Evolutionary conservation across 2,329 filamentous ascomycete genomes (phyloP).

Genomic region (Fusarium bactridioides): DNA sequence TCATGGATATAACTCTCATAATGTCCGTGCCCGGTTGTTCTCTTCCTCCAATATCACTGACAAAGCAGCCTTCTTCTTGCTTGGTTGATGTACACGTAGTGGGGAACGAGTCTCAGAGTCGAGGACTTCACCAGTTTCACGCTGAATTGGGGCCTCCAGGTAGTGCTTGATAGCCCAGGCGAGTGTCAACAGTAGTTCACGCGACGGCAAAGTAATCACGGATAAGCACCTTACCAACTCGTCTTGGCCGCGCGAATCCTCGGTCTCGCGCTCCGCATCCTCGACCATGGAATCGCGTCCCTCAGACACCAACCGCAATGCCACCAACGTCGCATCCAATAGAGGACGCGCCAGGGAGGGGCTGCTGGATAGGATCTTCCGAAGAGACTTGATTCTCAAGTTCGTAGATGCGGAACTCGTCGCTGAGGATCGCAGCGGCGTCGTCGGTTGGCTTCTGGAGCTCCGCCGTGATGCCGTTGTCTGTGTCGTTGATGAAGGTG

Average conservation of each 20-base stretch:
- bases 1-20: slow-evolving; percentile 29
- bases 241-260: slow-evolving; percentile 49
- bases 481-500: slow-evolving; percentile 64
- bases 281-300: slow-evolving; percentile 57
- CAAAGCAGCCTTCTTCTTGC: slow-evolving; percentile 35
- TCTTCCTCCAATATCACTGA: slow-evolving; percentile 33
- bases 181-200: slow-evolving; percentile 57
- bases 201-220: slow-evolving; percentile 53
- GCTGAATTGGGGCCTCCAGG: slow-evolving; percentile 48
- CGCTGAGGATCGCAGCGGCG: slow-evolving; percentile 61
- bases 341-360: slow-evolving; percentile 77
- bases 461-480: slow-evolving; percentile 55
- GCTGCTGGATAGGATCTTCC: slow-evolving; percentile 76
- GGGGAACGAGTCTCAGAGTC: slow-evolving; percentile 38
- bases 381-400: slow-evolving; percentile 67
- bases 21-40: slow-evolving; percentile 23
- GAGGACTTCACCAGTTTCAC: slow-evolving; percentile 32
- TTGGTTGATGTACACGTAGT: slow-evolving; percentile 30
- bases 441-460: slow-evolving; percentile 58
- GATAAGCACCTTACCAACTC: slow-evolving; percentile 49
- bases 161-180: slow-evolving; percentile 52
- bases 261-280: slow-evolving; percentile 44
- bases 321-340: slow-evolving; percentile 76
- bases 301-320: slow-evolving; percentile 75
- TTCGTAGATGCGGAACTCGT: slow-evolving; percentile 63